Base-by-base conservation (phyloP, 2,329 filamentous ascomycete genomes). In the Clonostachys rosea region DNA sequence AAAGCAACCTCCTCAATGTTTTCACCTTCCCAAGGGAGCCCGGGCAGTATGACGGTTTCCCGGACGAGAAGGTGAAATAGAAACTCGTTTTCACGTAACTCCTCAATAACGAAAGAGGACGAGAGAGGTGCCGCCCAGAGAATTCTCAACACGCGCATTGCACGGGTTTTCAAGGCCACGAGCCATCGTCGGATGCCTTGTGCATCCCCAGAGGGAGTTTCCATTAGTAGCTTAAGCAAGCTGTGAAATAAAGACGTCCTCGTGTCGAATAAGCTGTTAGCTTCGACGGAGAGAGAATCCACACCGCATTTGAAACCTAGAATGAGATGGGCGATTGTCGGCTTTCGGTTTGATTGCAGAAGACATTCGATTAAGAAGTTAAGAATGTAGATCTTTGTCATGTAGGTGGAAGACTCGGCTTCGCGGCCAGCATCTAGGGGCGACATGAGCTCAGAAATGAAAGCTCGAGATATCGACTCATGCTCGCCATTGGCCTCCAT, bases 301-400 rank as follows among this genome's bases (percentile, higher is more conserved):
- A 86, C 80, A 40, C 83, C 81, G 57, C 90, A 95, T 47, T 79
- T 79, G 63, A 99, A 96, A 0, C 94, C 94, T 6, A 99, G 81
- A 3, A 99, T 73, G 42, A 95, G 76, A 64, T 99, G 95, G 1
- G 92, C 94, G 54, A 99, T 85, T 3, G 87, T 95, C 5, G 94
- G 91, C 55, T 84, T 81, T 56, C 86, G 80, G 2, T 87, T 84
- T 24, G 85, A 86, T 34, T 86, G 83, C 46, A 80, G 78, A 4
- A 99, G 75, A 60, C 89, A 95, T 47, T 84, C 81, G 55, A 89
- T 87, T 36, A 99, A 71, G 57, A 99, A 92, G 52, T 92, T 86
- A 6, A 99, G 76, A 18, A 97, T 84, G 50, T 86, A 87, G 46
- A 89, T 74, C 65, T 96, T 95, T 61, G 91, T 88, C 49, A 86